Percentiles rank a stretch among this genome's conserved stretches.
These are phyloP conservation scores for Hypoxylon subgilvum DNA, from an alignment of 495 filamentous ascomycete genomes.

Conservation along the genomic window DNA sequence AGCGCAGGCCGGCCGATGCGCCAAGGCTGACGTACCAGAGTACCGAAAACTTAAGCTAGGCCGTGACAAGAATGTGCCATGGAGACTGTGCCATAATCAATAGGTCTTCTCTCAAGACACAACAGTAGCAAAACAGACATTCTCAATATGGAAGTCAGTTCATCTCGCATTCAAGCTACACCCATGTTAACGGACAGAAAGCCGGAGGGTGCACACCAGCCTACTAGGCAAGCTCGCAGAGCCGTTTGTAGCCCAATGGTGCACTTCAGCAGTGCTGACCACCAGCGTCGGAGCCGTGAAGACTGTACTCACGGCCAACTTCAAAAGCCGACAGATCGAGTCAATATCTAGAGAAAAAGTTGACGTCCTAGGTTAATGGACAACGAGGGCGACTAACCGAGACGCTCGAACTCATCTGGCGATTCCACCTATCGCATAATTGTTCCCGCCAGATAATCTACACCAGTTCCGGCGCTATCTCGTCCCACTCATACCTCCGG, in stretches of 20 bases:
- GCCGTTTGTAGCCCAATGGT: conserved; percentile 3
- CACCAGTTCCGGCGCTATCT: conserved; percentile 30
- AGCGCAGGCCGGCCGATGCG: conserved; percentile 30
- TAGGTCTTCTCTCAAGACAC: conserved; percentile 13
- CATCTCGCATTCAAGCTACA: conserved; percentile 5
- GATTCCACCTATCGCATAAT: conserved; percentile 18
- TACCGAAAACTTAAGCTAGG: conserved; percentile 30
- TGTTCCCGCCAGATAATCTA: conserved; percentile 5
- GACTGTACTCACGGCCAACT: too few species aligned
- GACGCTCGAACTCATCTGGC: not conserved
- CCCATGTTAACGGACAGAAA: not conserved
- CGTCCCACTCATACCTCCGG: conserved; percentile 20
- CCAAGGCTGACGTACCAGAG: conserved; percentile 30
- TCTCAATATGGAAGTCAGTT: conserved; percentile 33
- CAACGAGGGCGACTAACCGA: too few species aligned
- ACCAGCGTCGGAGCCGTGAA: too few species aligned
- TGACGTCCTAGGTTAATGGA: too few species aligned
- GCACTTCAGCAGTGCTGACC: not conserved
- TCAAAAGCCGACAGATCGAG: too few species aligned
- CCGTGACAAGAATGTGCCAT: conserved; percentile 45
- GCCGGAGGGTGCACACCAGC: not conserved
- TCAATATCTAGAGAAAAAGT: too few species aligned
- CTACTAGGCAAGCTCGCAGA: not conserved
- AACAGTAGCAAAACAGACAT: conserved; percentile 13
- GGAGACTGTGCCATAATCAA: conserved; percentile 41